Percentiles rank a stretch among this genome's conserved stretches.
Conservation (phyloP, 345 rosid species). For the Salix brachista region DNA sequence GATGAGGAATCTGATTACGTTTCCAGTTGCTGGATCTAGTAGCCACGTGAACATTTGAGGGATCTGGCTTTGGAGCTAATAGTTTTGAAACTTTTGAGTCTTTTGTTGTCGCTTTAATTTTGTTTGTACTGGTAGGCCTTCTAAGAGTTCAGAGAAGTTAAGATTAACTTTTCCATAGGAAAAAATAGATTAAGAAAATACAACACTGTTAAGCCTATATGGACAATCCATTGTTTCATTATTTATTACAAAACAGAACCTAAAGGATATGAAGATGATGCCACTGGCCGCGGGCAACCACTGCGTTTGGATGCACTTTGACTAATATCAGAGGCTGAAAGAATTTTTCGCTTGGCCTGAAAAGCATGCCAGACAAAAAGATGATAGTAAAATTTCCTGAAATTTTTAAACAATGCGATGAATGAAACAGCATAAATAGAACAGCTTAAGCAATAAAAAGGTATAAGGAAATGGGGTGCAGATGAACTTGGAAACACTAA, state of each 20-base stretch:
- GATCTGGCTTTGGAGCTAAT: conserved; percentile 37
- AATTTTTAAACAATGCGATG: neutral
- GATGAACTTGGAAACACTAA: conserved; percentile 25
- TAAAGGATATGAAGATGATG: conserved; percentile 86
- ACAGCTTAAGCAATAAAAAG: neutral
- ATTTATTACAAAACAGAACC: neutral
- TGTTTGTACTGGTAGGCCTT: conserved; percentile 47
- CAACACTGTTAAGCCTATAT: neutral
- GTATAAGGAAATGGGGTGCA: neutral
- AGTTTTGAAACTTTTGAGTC: conserved; percentile 44
- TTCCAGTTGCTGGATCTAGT: conserved; percentile 40
- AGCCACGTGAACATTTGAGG: conserved; percentile 26
- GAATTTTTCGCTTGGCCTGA: conserved; percentile 59
- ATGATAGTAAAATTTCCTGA: conserved; percentile 9
- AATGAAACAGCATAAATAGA: neutral
- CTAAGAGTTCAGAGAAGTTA: conserved; percentile 60
- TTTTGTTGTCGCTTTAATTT: conserved; percentile 34
- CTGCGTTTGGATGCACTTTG: conserved; percentile 69
- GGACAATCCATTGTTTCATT: neutral
- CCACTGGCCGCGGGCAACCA: conserved; percentile 52
- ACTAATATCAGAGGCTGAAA: conserved; percentile 41
- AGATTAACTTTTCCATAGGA: conserved; percentile 34
- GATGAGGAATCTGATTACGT: conserved; percentile 36
- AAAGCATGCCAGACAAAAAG: conserved; percentile 15
- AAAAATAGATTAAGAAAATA: conserved; percentile 7